phyloP scores from a whole-genome alignment of 2,329 filamentous ascomycete genomes.

The Falciphora oryzae region DNA sequence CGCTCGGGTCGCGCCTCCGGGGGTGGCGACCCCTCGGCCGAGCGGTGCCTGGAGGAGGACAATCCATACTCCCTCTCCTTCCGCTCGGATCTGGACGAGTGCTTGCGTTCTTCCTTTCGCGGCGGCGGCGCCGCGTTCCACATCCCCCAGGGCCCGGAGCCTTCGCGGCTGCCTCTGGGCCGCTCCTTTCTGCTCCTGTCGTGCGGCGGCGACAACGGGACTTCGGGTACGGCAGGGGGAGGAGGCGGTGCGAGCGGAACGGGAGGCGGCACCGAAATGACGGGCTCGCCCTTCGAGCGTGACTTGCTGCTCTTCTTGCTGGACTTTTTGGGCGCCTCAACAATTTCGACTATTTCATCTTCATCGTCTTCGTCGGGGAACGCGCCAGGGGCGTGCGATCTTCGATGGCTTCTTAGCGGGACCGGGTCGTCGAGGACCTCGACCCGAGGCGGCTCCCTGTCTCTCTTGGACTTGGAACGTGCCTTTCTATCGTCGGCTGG shows the following conservation, averaged over 20 bases:
- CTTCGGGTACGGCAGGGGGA: slow-evolving; percentile 42
- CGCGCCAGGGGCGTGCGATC: slow-evolving; percentile 21
- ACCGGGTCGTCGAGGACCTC: slow-evolving; percentile 18
- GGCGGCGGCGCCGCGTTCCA: slow-evolving; percentile 55
- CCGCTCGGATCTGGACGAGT: slow-evolving; percentile 55
- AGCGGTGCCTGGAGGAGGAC: slow-evolving; percentile 34
- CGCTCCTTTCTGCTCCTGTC: slow-evolving; percentile 60
- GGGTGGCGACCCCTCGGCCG: slow-evolving; percentile 34
- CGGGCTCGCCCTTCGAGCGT: slow-evolving; percentile 30
- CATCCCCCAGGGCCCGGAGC: slow-evolving; percentile 63
- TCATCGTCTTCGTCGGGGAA: slow-evolving; percentile 25
- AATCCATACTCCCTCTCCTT: slow-evolving; percentile 34
- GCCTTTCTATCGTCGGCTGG: slow-evolving; percentile 35
- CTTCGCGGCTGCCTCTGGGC: slow-evolving; percentile 66
- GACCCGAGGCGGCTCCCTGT: slow-evolving; percentile 22
- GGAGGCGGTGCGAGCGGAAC: slow-evolving; percentile 35
- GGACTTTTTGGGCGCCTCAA: slow-evolving; percentile 43
- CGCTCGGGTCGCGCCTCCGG: slow-evolving; percentile 58
- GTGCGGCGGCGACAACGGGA: slow-evolving; percentile 35
- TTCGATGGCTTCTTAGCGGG: slow-evolving; percentile 13
- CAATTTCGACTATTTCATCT: slow-evolving; percentile 43
- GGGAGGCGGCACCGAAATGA: slow-evolving; percentile 26
- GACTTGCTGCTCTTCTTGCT: slow-evolving; percentile 37
- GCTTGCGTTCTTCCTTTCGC: slow-evolving; percentile 50
- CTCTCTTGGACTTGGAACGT: slow-evolving; percentile 33